These are phyloP conservation scores for Neurospora hispaniola DNA, from an alignment of 495 filamentous ascomycete species.

Conservation along the genomic window DNA sequence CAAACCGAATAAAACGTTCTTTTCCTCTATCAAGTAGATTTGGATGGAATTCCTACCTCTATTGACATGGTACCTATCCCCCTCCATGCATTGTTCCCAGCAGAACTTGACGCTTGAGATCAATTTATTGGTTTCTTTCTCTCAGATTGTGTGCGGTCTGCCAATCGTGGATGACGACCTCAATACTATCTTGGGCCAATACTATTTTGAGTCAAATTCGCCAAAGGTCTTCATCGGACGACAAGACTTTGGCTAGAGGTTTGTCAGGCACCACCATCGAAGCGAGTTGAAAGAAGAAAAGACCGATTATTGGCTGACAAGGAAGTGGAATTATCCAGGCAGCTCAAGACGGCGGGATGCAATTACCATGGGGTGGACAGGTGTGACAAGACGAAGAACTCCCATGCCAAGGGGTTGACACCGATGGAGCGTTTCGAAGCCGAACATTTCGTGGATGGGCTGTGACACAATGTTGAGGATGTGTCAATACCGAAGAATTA, in stretches of 20 bases:
- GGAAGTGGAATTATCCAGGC: background rate
- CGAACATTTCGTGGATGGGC: background rate
- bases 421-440: background rate
- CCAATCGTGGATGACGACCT: background rate
- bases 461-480: background rate
- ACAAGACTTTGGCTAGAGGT: background rate
- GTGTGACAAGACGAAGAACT: background rate
- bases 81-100: no score
- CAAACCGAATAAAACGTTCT: no score
- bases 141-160: background rate
- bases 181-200: background rate
- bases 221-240: background rate
- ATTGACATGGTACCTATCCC: no score
- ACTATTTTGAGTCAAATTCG: background rate
- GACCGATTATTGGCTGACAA: background rate
- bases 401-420: background rate
- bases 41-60: no score
- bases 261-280: background rate
- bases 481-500: background rate
- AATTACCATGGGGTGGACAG: background rate
- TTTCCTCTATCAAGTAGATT: no score
- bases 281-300: background rate
- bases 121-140: background rate
- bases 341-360: background rate
- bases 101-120: background rate